These are phyloP conservation scores for Polyporus arcularius DNA, from an alignment of 768 basidiomycete species.

Conservation along the genomic window DNA sequence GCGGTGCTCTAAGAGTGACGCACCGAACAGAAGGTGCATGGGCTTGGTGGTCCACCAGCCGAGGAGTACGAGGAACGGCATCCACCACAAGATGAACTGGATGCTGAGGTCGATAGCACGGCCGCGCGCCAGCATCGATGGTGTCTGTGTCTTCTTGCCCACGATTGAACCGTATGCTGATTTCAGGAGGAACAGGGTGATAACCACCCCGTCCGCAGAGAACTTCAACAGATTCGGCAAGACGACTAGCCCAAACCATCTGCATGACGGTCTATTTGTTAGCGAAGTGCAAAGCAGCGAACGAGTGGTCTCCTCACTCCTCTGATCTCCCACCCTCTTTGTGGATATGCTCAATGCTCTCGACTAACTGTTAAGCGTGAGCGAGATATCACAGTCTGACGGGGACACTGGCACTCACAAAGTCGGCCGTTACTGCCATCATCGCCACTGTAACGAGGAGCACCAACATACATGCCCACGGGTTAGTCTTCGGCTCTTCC, in stretches of 20 bases:
- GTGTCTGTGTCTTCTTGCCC: background rate
- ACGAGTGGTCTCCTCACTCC: constrained; percentile 44
- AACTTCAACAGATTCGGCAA: constrained; percentile 68
- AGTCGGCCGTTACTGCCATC: constrained; percentile 73
- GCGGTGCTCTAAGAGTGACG: background rate
- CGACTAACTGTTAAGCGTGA: constrained; percentile 51
- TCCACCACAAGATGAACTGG: constrained; percentile 79
- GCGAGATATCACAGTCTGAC: background rate
- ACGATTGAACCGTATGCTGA: constrained; percentile 37
- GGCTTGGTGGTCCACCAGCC: constrained; percentile 69
- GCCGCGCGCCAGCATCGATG: constrained; percentile 59
- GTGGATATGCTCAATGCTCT: constrained; percentile 59
- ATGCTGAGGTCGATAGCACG: constrained; percentile 79
- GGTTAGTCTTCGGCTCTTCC: constrained; percentile 41
- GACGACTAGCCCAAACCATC: constrained; percentile 74
- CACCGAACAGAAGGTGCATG: constrained; percentile 69
- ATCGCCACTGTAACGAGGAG: constrained; percentile 54
- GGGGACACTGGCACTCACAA: constrained; percentile 43
- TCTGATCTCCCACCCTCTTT: constrained; percentile 42
- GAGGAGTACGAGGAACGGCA: constrained; percentile 67
- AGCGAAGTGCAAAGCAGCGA: background rate
- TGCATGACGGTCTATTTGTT: constrained; percentile 20
- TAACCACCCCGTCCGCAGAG: constrained; percentile 65
- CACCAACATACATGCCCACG: constrained; percentile 54
- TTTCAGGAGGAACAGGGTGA: constrained; percentile 54